Evolutionary conservation across 1,284 basidiomycete species (phyloP).

Genomic region (Heterobasidion occidentale): DNA sequence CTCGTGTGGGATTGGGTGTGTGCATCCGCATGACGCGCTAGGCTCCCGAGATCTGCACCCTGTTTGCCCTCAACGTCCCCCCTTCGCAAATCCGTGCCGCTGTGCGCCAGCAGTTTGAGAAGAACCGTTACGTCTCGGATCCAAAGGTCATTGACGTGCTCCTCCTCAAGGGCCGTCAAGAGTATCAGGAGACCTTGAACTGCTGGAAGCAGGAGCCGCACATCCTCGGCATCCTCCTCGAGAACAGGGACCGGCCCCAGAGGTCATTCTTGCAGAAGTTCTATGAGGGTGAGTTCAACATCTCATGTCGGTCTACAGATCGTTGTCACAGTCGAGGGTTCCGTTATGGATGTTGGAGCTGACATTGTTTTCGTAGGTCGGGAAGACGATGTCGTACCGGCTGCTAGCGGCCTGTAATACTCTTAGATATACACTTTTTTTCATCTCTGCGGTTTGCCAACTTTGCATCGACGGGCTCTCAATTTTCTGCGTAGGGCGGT

Average conservation of each 20-base stretch:
- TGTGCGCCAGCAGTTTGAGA: slow-evolving; percentile 86
- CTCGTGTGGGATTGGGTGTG: not conserved
- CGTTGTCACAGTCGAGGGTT: not conserved
- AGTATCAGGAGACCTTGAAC: slow-evolving; percentile 95
- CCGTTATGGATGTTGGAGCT: not conserved
- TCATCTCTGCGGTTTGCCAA: not conserved
- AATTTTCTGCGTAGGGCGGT: not conserved
- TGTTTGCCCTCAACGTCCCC: slow-evolving; percentile 83
- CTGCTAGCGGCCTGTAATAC: slow-evolving; percentile 17
- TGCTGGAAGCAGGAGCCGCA: slow-evolving; percentile 86
- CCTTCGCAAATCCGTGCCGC: slow-evolving; percentile 78
- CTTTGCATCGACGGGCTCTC: not conserved
- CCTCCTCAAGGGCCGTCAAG: slow-evolving; percentile 79
- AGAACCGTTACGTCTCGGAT: slow-evolving; percentile 80
- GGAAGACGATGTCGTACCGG: slow-evolving; percentile 44
- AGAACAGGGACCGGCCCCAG: slow-evolving; percentile 39
- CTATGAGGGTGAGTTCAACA: slow-evolving; percentile 57
- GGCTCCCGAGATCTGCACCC: slow-evolving; percentile 84
- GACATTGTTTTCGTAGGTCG: slow-evolving; percentile 27
- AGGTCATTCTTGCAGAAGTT: slow-evolving; percentile 81
- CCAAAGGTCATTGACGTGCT: slow-evolving; percentile 82
- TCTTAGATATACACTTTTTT: slow-evolving; percentile 6
- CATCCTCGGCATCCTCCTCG: slow-evolving; percentile 58
- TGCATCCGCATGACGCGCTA: slow-evolving; percentile 21
- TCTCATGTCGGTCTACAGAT: not conserved